Evolutionary conservation across 129 eudicot species (phyloP), one percentile per base, ranked within the genome.

Genomic region (Logfia minima): DNA sequence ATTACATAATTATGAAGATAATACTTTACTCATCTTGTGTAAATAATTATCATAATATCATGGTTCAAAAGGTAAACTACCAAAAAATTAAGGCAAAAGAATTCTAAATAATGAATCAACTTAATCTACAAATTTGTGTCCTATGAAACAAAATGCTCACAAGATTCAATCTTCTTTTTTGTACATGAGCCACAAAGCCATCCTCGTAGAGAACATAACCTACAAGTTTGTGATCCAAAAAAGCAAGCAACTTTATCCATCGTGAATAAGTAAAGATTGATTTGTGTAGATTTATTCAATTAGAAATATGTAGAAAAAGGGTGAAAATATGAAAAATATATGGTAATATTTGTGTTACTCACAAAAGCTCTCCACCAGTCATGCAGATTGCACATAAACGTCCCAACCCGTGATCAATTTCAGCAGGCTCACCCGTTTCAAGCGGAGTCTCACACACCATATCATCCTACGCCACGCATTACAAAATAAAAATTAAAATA

Each of bases 11-110:
- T 17, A 69, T 14, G 39, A 34, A 16, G 70, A 31, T 65, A 65
- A 31, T 17, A 31, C 23, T 45, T 16, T 65, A 29, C 43, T 29
- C 45, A n/a, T 31, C 37, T 29, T 6, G 70, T 63, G 35, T 26
- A 39, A 10, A 6, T 41, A 18, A 75, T 26, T 8, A 60, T 6
- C 60, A 23, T 5, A 28, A 22, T 56, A 63, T 63, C 35, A 28
- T 28, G 39, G 10, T 65, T 34, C 39, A 58, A 72, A 68, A 31
- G 64, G 14, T 80, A 85, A 77, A 55, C 75, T 67, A 83, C 71
- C 13, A 83, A 86, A 29, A 67, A 70, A 75, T 77, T 58, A 19
- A 56, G 3, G 11, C 24, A 56, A 84, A 4, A 34, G 72, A 37
- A n/a, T 8, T 37, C n/a, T 66, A 35, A 35, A 13, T 32, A 66